phyloP scores from a whole-genome alignment of 352 stramenopile genomes.

The Phytophthora macrochlamydospora region DNA sequence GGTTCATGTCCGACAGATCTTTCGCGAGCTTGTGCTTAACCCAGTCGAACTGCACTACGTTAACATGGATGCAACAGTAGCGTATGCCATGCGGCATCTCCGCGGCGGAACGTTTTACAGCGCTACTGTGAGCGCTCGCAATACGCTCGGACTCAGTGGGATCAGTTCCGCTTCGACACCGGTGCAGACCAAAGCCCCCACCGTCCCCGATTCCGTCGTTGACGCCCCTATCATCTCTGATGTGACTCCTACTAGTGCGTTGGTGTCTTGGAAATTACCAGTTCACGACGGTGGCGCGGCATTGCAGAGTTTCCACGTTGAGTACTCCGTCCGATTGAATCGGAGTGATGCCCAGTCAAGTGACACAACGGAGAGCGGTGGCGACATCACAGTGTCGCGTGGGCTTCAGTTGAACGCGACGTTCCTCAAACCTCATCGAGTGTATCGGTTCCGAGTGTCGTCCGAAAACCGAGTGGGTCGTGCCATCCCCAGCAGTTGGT shows the following conservation, averaged over 20 bases:
- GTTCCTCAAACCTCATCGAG: constrained; percentile 59
- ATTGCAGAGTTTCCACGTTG: constrained; percentile 51
- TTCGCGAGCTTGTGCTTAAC: constrained; percentile 30
- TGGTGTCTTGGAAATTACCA: constrained; percentile 45
- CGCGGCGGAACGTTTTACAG: constrained; percentile 54
- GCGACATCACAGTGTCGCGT: constrained; percentile 47
- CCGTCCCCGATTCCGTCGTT: constrained; percentile 39
- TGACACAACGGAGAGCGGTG: constrained; percentile 38
- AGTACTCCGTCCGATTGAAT: constrained; percentile 46
- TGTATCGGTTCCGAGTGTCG: constrained; percentile 62
- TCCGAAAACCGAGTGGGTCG: constrained; percentile 51
- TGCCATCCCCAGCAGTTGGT: constrained; percentile 42
- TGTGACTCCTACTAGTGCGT: constrained; percentile 52
- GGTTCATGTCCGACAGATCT: constrained; percentile 26
- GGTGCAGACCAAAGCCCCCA: constrained; percentile 46
- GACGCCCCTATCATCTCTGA: constrained; percentile 31
- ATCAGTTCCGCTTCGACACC: constrained; percentile 43
- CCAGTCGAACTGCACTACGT: background rate
- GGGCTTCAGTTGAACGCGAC: constrained; percentile 38
- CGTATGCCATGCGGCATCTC: constrained; percentile 40
- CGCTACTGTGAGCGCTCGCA: constrained; percentile 45
- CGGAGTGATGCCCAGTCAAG: constrained; percentile 7
- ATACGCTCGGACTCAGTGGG: constrained; percentile 47
- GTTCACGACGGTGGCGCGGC: constrained; percentile 57
- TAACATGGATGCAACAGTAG: background rate